Evolutionary conservation across 2,329 filamentous ascomycete genomes (phyloP), one percentile per base, ranked within the genome.

Genomic region (Endocalyx cinctus): DNA sequence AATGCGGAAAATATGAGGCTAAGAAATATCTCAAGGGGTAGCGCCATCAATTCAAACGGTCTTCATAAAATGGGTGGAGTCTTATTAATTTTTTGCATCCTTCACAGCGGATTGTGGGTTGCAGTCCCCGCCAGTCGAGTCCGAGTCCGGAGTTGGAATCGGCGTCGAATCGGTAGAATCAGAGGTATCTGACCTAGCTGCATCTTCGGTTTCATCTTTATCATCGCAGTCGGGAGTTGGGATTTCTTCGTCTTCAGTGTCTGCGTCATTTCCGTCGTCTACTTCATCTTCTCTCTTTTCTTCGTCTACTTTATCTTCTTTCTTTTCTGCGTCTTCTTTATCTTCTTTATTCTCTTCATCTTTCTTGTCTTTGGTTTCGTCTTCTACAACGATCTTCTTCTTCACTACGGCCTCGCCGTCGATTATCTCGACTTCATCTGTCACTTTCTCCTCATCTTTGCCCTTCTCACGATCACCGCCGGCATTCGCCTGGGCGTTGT

Each of bases 401-500:
- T 57, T 57, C 11, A 42, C 42, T 6, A 58, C 41, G 4, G 41
- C 23, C 14, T 40, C 42, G 11, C 54, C 55, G 15, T 54, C 47
- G 23, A 57, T 43, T 22, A 58, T 56, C 42, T 58, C 55, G 18
- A 57, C 47, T 31, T 57, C 47, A 11, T 58, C 53, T 5, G 36
- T 46, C 6, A 48, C 47, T 38, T 43, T 45, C 7, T 43, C 46
- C 10, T 34, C 41, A 6, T 52, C 53, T 14, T 47, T 52, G n/a
- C 52, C 42, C 31, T 50, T 43, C 37, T 51, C 58, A 28, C 66
- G 62, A 37, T 62, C 60, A 10, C 72, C 73, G 3, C 66, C 69
- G 0, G 72, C 73, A 33, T 77, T 77, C 37, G 64, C 63, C 51
- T 76, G 72, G 5, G 70, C 74, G 33, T 77, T 71, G 44, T 77